phyloP scores from a whole-genome alignment of 306 rosid species.

The Mucuna pruriens region DNA sequence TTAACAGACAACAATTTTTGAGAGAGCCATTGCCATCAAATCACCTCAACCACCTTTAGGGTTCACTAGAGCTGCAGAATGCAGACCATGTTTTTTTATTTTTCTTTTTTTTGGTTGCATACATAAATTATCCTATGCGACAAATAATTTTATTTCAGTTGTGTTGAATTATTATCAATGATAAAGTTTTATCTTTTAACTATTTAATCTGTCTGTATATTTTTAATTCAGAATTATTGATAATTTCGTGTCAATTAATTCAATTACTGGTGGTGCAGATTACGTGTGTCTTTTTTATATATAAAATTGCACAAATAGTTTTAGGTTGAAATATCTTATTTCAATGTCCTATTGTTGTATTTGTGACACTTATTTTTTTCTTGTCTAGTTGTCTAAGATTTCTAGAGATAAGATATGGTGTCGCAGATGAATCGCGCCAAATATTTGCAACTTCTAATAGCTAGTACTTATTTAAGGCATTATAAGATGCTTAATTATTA shows the following conservation, averaged over 20 bases:
- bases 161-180: too few species aligned
- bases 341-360: slow-evolving; percentile 22
- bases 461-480: background rate
- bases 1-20: background rate
- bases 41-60: slow-evolving; percentile 21
- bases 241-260: too few species aligned
- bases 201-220: too few species aligned
- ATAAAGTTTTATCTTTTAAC: too few species aligned
- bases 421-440: slow-evolving; percentile 10
- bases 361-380: slow-evolving; percentile 5
- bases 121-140: too few species aligned
- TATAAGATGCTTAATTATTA: background rate
- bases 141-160: too few species aligned
- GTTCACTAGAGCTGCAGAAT: background rate
- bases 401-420: slow-evolving; percentile 22
- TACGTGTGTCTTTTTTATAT: background rate
- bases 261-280: too few species aligned
- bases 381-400: slow-evolving; percentile 23
- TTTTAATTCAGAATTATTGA: too few species aligned
- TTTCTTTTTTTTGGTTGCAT: too few species aligned
- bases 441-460: slow-evolving; percentile 1
- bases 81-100: background rate
- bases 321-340: background rate
- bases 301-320: background rate
- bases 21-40: slow-evolving; percentile 32